Evolutionary conservation across 306 rosid species (phyloP).

Genomic region (Canavalia gladiata): DNA sequence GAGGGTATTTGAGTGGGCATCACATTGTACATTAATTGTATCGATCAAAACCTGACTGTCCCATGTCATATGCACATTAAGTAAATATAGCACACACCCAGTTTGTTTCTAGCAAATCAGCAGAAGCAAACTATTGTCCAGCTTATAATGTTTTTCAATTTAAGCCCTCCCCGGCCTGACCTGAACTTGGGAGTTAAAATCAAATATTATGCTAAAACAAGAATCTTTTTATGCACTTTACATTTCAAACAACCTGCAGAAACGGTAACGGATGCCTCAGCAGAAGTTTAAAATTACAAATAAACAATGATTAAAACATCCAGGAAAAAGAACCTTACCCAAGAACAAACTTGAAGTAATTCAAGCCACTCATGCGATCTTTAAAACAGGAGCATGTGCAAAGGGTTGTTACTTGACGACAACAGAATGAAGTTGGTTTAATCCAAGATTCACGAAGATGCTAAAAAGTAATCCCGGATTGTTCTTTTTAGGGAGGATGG

Average conservation of each 20-base stretch:
- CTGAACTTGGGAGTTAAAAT: conserved; percentile 21
- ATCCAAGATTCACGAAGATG: conserved; percentile 52
- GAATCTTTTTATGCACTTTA: conserved; percentile 36
- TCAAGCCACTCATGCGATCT: conserved; percentile 33
- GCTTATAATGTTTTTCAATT: conserved; percentile 15
- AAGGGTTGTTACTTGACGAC: conserved; percentile 20
- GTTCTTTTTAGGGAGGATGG: conserved; percentile 89
- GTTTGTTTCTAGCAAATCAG: conserved; percentile 27
- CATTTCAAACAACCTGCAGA: conserved; percentile 57
- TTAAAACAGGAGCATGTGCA: conserved; percentile 31
- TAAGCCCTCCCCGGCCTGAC: conserved; percentile 3
- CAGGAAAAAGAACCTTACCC: conserved; percentile 49
- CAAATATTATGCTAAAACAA: conserved; percentile 15
- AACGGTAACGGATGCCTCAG: conserved; percentile 3
- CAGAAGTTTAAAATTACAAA: neutral
- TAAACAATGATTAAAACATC: neutral
- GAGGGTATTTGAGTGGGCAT: neutral
- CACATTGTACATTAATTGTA: conserved; percentile 9
- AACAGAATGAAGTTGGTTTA: conserved; percentile 16
- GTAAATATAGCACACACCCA: conserved; percentile 4
- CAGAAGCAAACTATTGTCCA: neutral
- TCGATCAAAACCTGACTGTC: neutral
- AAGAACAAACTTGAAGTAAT: conserved; percentile 11
- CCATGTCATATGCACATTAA: conserved; percentile 13
- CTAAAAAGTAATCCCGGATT: conserved; percentile 83